phyloP scores from a whole-genome alignment of 495 filamentous ascomycete genomes.

The Bacidia rubella region DNA sequence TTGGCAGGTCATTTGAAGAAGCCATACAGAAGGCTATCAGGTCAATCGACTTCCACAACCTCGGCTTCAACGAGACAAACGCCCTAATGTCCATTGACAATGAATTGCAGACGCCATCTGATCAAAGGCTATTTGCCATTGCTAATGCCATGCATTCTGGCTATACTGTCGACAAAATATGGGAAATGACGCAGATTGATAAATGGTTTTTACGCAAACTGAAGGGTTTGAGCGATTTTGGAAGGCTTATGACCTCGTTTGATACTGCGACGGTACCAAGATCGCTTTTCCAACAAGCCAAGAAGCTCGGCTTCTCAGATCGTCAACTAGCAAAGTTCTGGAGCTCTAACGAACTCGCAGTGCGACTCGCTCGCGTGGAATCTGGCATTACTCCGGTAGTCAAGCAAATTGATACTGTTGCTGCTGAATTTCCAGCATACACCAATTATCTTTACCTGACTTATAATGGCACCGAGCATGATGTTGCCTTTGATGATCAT shows the following conservation, averaged over 20 bases:
- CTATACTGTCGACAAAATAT: constrained; percentile 90
- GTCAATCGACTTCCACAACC: constrained; percentile 85
- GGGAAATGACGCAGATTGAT: constrained; percentile 88
- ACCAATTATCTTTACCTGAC: constrained; percentile 97
- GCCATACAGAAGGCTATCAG: constrained; percentile 97
- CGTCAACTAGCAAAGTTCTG: constrained; percentile 87
- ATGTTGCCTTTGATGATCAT: constrained; percentile 71
- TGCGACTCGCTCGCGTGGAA: constrained; percentile 68
- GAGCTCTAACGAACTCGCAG: constrained; percentile 80
- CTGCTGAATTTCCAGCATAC: constrained; percentile 86
- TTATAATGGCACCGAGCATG: constrained; percentile 82
- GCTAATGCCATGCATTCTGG: constrained; percentile 93
- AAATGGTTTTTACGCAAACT: constrained; percentile 80
- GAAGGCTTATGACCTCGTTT: constrained; percentile 58
- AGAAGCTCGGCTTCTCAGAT: constrained; percentile 89
- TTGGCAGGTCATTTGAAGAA: constrained; percentile 92
- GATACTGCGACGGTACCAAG: constrained; percentile 53
- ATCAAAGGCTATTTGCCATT: constrained; percentile 93
- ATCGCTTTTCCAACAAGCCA: constrained; percentile 61
- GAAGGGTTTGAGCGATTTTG: constrained; percentile 81
- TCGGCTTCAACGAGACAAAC: constrained; percentile 84
- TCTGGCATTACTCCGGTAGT: constrained; percentile 76
- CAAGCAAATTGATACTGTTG: constrained; percentile 98
- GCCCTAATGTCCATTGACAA: constrained; percentile 92
- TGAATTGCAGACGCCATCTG: constrained; percentile 92